A percentile compares a stretch with the other conserved stretches of the same genome.
Conservation (phyloP, 2,329 filamentous ascomycete species). For the Didymella lethalis region DNA sequence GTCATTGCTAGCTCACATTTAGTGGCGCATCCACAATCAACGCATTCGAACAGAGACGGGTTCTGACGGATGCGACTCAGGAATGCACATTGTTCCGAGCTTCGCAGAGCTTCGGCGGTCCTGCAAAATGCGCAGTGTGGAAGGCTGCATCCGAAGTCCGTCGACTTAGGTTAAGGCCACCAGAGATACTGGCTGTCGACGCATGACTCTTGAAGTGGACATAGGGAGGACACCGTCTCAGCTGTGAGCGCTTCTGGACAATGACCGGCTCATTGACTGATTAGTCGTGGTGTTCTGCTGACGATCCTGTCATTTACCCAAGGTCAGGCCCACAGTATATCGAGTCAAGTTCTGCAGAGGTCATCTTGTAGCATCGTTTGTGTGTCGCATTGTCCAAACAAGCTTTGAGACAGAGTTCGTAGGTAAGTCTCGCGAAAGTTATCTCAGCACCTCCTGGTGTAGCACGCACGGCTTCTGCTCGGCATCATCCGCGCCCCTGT, state of each 20-base stretch:
- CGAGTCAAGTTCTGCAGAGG: neutral
- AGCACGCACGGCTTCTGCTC: slow-evolving; percentile 3
- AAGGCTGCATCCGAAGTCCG: neutral
- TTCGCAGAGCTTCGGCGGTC: neutral
- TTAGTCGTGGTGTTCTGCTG: neutral
- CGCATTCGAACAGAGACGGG: neutral
- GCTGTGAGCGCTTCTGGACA: neutral
- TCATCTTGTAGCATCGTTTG: neutral
- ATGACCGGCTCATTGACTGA: neutral
- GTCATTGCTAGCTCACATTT: neutral
- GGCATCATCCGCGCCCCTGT: slow-evolving; percentile 18
- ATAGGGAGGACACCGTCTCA: neutral
- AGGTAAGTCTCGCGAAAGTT: slow-evolving; percentile 2
- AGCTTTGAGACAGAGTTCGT: neutral
- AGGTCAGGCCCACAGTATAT: neutral
- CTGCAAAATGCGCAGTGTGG: neutral
- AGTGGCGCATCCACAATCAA: neutral
- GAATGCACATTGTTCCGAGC: neutral
- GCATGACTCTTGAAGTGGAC: neutral
- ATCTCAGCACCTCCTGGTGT: neutral
- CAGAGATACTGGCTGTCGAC: neutral
- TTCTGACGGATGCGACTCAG: neutral
- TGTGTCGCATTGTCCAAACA: neutral
- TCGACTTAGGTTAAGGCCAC: neutral
- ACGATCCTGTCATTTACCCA: neutral